phyloP scores from a whole-genome alignment of 176 grass and related monocot genomes.

The Aegilops speltoides region DNA sequence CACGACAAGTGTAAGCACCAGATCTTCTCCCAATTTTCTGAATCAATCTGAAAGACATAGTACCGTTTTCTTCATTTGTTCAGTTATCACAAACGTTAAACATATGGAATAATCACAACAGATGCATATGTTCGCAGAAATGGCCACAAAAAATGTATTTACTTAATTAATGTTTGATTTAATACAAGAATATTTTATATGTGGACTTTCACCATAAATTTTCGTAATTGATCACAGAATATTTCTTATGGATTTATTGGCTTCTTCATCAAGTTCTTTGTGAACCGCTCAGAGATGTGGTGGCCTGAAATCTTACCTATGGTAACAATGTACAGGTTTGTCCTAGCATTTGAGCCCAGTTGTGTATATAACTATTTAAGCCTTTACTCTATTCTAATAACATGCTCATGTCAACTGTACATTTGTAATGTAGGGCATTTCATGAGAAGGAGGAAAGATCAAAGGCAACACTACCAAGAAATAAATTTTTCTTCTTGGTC shows the following conservation, averaged over 20 bases:
- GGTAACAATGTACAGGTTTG: background rate
- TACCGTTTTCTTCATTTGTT: background rate
- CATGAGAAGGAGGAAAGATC: slow-evolving; percentile 21
- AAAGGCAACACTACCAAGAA: background rate
- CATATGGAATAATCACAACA: too few relatives aligned
- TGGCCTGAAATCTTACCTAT: background rate
- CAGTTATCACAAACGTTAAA: background rate
- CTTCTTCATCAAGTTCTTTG: background rate
- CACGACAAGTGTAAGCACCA: background rate
- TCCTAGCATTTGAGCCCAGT: background rate
- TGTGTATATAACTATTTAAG: background rate
- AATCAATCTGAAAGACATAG: background rate
- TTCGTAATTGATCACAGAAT: background rate
- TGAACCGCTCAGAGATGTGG: slow-evolving; percentile 9
- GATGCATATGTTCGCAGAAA: too few relatives aligned
- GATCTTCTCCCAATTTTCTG: background rate
- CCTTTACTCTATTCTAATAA: background rate
- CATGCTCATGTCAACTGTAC: background rate
- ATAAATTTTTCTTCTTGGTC: slow-evolving; percentile 3
- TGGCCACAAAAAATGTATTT: too few relatives aligned
- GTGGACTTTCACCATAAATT: too few relatives aligned
- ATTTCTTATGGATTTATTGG: background rate
- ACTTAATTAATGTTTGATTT: too few relatives aligned
- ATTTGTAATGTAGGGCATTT: background rate
- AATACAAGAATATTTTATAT: too few relatives aligned